Conservation (phyloP, 2,329 filamentous ascomycete species). For the Tolypocladium tundrense region DNA sequence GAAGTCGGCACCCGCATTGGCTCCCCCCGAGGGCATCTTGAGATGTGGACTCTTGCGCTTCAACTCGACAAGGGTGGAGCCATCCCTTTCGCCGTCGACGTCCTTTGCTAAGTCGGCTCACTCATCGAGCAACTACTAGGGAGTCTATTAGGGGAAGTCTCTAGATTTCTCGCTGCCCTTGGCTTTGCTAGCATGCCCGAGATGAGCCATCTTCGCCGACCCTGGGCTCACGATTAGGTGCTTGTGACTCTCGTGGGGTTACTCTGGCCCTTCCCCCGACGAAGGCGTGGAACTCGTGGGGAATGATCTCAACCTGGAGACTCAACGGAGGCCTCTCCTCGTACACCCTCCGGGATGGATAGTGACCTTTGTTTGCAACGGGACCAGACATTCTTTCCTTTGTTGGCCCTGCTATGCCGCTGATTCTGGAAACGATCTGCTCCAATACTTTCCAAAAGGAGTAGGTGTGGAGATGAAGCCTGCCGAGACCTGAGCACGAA, state of each 20-base stretch:
- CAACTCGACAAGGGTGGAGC: slow-evolving; percentile 44
- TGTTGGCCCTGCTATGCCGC: neutral
- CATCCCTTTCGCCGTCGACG: slow-evolving; percentile 52
- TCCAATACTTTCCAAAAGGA: too few species aligned
- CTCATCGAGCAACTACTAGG: slow-evolving; percentile 40
- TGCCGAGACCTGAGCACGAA: too few species aligned
- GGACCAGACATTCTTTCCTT: neutral
- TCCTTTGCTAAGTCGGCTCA: slow-evolving; percentile 52
- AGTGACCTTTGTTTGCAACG: slow-evolving; percentile 40
- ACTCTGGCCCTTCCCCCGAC: slow-evolving; percentile 24
- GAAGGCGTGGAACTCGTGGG: slow-evolving; percentile 58
- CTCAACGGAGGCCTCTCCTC: slow-evolving; percentile 48
- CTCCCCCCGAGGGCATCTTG: slow-evolving; percentile 56
- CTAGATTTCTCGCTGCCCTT: neutral
- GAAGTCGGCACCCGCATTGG: slow-evolving; percentile 51
- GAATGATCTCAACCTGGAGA: slow-evolving; percentile 44
- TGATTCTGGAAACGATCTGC: neutral
- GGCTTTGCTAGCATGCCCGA: too few species aligned
- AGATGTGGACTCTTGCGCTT: slow-evolving; percentile 46
- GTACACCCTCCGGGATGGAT: slow-evolving; percentile 56
- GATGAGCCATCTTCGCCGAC: too few species aligned
- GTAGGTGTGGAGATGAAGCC: too few species aligned
- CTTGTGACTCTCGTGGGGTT: too few species aligned
- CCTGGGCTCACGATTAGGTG: too few species aligned
- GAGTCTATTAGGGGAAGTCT: neutral